Conservation (phyloP, 2,329 filamentous ascomycete genomes). For the Grosmannia clavigera region DNA sequence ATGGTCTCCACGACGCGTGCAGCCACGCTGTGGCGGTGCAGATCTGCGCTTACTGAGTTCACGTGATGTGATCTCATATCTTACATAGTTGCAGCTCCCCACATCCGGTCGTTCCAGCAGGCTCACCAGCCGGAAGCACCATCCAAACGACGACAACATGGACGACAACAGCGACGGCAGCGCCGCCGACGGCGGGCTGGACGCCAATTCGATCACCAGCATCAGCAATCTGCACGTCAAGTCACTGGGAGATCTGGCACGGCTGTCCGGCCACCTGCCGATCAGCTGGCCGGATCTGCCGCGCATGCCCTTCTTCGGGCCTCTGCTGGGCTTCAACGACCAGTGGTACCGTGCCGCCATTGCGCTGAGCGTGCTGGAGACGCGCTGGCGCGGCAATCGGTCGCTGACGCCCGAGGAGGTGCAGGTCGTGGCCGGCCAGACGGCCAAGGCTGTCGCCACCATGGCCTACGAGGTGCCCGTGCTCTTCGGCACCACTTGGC, state of each 20-base stretch:
- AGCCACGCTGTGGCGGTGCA: too few species aligned
- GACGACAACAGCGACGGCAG: not conserved
- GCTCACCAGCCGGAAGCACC: not conserved
- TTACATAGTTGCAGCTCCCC: not conserved
- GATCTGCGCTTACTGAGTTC: too few species aligned
- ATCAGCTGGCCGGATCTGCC: slow-evolving; percentile 10
- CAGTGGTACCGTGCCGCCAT: slow-evolving; percentile 8
- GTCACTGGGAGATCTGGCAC: slow-evolving; percentile 5
- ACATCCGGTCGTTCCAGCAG: not conserved
- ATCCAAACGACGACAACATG: not conserved
- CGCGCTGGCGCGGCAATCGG: slow-evolving; percentile 8
- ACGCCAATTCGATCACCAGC: not conserved
- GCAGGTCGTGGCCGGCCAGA: slow-evolving; percentile 10
- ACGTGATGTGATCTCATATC: too few species aligned
- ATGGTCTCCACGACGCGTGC: too few species aligned
- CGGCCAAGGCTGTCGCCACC: slow-evolving; percentile 5
- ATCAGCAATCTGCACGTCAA: slow-evolving; percentile 7
- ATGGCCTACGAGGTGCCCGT: slow-evolving; percentile 8
- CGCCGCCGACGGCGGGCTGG: slow-evolving; percentile 2
- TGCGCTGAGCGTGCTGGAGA: slow-evolving; percentile 7
- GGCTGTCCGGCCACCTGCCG: slow-evolving; percentile 5
- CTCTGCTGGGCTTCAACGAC: slow-evolving; percentile 6
- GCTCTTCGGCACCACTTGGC: not conserved
- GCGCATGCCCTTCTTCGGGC: slow-evolving; percentile 8
- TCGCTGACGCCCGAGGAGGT: slow-evolving; percentile 10